phyloP scores from a whole-genome alignment of 2,329 filamentous ascomycete genomes.

The Bipolaris cookei region DNA sequence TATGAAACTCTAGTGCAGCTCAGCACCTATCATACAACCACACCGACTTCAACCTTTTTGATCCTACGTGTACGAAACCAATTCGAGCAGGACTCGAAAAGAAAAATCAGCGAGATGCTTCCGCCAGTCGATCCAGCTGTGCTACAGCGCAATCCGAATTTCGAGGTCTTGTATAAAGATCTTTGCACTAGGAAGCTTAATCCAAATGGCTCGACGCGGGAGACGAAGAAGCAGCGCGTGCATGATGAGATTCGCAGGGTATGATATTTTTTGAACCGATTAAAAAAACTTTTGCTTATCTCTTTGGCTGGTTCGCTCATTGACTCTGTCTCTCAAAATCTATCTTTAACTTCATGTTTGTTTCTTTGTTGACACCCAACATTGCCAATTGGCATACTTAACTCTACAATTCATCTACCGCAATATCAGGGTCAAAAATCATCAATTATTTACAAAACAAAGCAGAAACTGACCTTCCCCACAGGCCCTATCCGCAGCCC shows the following conservation, averaged over 20 bases:
- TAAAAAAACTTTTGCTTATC: neutral
- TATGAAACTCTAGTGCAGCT: neutral
- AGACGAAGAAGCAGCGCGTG: slow-evolving; percentile 52
- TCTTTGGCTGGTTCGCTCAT: neutral
- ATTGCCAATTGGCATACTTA: neutral
- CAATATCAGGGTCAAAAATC: neutral
- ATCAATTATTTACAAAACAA: neutral
- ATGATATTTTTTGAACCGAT: slow-evolving; percentile 12
- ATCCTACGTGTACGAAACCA: neutral
- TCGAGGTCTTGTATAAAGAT: slow-evolving; percentile 55
- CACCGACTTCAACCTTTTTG: neutral
- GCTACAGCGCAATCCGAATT: slow-evolving; percentile 52
- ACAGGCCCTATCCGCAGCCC: slow-evolving; percentile 49
- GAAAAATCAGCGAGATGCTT: slow-evolving; percentile 42
- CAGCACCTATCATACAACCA: slow-evolving; percentile 4
- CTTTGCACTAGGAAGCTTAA: slow-evolving; percentile 53
- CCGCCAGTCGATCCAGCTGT: slow-evolving; percentile 50
- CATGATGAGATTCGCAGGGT: slow-evolving; percentile 51
- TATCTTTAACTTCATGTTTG: neutral
- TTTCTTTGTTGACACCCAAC: slow-evolving; percentile 1
- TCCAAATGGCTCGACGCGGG: slow-evolving; percentile 52
- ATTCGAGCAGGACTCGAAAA: neutral
- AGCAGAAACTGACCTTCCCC: slow-evolving; percentile 4
- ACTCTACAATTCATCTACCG: neutral
- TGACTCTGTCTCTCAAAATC: neutral